Evolutionary conservation across 2,329 filamentous ascomycete species (phyloP).

Genomic region (Tympanopsis confertula): DNA sequence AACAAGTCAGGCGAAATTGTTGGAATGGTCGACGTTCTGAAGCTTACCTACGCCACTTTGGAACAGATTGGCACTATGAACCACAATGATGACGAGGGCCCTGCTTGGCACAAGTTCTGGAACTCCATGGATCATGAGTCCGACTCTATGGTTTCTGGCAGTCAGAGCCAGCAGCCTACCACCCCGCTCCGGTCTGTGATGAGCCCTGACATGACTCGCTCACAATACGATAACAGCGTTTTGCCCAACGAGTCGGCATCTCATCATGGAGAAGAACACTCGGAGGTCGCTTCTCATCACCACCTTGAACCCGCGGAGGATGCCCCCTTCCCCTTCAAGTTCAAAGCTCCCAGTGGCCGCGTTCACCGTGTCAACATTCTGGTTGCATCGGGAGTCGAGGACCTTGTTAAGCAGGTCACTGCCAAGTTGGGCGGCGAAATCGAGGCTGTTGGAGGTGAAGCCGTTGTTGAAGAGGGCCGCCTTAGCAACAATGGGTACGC

Average conservation of each 20-base stretch:
- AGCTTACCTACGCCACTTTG: slow-evolving; percentile 92
- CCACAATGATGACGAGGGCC: slow-evolving; percentile 78
- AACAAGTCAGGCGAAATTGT: slow-evolving; percentile 95
- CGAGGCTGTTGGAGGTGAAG: slow-evolving; percentile 71
- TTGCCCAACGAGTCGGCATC: slow-evolving; percentile 91
- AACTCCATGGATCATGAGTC: slow-evolving; percentile 88
- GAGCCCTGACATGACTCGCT: slow-evolving; percentile 64
- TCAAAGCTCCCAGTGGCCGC: slow-evolving; percentile 90
- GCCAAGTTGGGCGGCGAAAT: slow-evolving; percentile 77
- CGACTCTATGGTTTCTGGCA: slow-evolving; percentile 90
- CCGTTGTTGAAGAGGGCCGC: slow-evolving; percentile 67
- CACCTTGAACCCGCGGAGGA: slow-evolving; percentile 54
- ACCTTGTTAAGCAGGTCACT: slow-evolving; percentile 66
- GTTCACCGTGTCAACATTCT: slow-evolving; percentile 84
- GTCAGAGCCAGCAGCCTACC: slow-evolving; percentile 63
- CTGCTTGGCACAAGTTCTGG: slow-evolving; percentile 99
- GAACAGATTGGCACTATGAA: slow-evolving; percentile 92
- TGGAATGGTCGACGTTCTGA: slow-evolving; percentile 97
- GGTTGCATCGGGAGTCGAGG: slow-evolving; percentile 67
- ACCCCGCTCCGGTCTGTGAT: slow-evolving; percentile 56
- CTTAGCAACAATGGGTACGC: slow-evolving; percentile 72
- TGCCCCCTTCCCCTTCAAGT: slow-evolving; percentile 90
- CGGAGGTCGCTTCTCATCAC: slow-evolving; percentile 31
- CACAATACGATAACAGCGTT: slow-evolving; percentile 59
- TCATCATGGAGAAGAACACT: slow-evolving; percentile 71